Conservation (phyloP, 2,329 filamentous ascomycete genomes). For the Aspergillus sp. region DNA sequence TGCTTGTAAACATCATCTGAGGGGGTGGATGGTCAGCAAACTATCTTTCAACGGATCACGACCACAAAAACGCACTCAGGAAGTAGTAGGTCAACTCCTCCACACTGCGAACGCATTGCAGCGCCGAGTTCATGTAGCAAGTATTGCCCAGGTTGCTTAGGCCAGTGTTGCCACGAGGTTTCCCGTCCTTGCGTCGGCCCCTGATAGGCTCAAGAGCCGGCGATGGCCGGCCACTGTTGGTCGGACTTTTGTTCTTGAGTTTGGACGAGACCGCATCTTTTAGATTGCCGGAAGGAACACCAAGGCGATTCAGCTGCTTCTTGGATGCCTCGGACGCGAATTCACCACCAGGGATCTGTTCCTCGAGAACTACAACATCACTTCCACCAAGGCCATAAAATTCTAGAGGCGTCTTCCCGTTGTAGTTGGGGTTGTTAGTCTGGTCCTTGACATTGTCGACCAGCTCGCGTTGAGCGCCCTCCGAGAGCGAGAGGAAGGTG, state of each 20-base stretch:
- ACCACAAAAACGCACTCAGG: constrained; percentile 46
- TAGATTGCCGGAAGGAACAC: constrained; percentile 46
- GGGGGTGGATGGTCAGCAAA: constrained; percentile 3
- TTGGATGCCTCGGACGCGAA: constrained; percentile 53
- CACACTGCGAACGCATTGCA: constrained; percentile 91
- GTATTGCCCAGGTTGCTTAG: constrained; percentile 92
- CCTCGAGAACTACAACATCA: constrained; percentile 79
- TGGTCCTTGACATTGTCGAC: constrained; percentile 65
- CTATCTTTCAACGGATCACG: background rate
- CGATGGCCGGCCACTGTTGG: constrained; percentile 63
- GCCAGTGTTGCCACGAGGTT: constrained; percentile 74
- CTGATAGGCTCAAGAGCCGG: constrained; percentile 69
- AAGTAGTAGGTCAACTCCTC: constrained; percentile 95
- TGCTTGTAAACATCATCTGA: constrained; percentile 64
- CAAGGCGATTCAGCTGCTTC: constrained; percentile 47
- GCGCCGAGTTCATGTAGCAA: constrained; percentile 97
- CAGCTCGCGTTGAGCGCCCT: constrained; percentile 63
- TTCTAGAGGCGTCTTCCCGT: constrained; percentile 67
- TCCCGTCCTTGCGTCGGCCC: constrained; percentile 66
- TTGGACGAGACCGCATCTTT: constrained; percentile 32
- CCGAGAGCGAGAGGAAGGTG: constrained; percentile 62
- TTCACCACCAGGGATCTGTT: constrained; percentile 58
- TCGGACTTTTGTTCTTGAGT: constrained; percentile 40
- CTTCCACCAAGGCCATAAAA: constrained; percentile 68
- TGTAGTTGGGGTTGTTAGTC: constrained; percentile 73